phyloP scores from a whole-genome alignment of 148 eudicot genomes.

The Silene latifolia region DNA sequence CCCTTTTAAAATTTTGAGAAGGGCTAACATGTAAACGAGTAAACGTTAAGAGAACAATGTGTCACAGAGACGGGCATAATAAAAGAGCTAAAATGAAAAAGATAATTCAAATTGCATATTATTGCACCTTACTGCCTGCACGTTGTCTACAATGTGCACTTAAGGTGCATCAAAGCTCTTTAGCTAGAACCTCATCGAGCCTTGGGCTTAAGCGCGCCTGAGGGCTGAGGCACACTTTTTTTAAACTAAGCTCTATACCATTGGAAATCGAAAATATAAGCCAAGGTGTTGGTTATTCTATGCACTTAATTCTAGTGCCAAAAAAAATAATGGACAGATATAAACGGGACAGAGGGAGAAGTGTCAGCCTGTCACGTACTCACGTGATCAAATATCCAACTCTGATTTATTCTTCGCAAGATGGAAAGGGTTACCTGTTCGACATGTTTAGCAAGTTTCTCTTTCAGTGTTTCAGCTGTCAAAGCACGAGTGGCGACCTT shows the following conservation, averaged over 20 bases:
- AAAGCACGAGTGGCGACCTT: conserved; percentile 55
- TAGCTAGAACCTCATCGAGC: not conserved
- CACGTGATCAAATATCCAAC: not conserved
- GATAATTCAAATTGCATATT: too few species aligned
- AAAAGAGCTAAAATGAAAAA: not conserved
- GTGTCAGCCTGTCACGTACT: too few species aligned
- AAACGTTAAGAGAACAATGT: not conserved
- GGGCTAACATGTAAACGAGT: not conserved
- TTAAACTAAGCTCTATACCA: not conserved
- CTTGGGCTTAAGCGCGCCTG: not conserved
- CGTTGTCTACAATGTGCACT: not conserved
- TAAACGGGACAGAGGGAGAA: too few species aligned
- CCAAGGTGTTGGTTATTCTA: not conserved
- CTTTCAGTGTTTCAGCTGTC: conserved; percentile 55
- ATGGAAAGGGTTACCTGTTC: conserved; percentile 54
- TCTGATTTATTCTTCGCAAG: conserved; percentile 2
- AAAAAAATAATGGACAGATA: too few species aligned
- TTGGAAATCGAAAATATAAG: not conserved
- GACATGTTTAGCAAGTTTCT: conserved; percentile 92
- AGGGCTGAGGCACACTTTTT: not conserved
- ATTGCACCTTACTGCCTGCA: not conserved
- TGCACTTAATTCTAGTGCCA: too few species aligned
- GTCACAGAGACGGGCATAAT: not conserved
- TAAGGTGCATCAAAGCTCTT: too few species aligned
- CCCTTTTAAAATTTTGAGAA: too few species aligned